Percentiles rank a stretch among this genome's conserved stretches.
Evolutionary conservation across 257 asterid genomes (phyloP).

Genomic region (Prunella vulgaris): DNA sequence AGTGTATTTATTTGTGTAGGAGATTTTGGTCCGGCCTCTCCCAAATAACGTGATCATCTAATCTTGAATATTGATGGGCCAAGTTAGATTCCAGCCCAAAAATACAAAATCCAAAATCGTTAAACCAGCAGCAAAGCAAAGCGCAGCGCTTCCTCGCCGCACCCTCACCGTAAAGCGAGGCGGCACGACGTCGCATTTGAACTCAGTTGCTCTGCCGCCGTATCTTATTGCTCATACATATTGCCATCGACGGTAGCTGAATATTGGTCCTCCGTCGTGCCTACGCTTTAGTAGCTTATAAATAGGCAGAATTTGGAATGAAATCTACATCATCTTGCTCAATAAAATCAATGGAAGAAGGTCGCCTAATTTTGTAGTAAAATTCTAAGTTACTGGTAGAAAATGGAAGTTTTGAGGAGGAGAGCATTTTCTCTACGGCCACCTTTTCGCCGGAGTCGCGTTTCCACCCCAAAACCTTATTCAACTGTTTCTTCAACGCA

Average conservation of each 20-base stretch:
- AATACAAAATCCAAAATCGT: background rate
- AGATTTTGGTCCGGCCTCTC: too few relatives aligned
- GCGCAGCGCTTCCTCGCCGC: background rate
- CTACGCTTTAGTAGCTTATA: background rate
- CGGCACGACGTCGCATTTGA: background rate
- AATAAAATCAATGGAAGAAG: background rate
- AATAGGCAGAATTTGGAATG: background rate
- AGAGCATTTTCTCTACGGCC: conserved; percentile 23
- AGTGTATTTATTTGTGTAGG: too few relatives aligned
- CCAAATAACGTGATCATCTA: too few relatives aligned
- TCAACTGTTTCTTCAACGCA: conserved; percentile 13
- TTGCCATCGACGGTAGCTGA: background rate
- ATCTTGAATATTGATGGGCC: background rate
- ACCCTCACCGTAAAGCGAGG: background rate
- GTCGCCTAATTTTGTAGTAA: background rate
- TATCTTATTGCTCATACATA: background rate
- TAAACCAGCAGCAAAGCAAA: too few relatives aligned
- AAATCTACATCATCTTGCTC: background rate
- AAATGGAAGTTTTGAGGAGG: conserved; percentile 19
- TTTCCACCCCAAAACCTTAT: conserved; percentile 10
- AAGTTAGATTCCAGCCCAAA: background rate
- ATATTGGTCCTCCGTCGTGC: background rate
- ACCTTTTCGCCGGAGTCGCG: conserved; percentile 13
- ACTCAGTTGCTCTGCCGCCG: background rate
- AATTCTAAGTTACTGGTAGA: background rate